These are phyloP conservation scores for Diaporthe amygdali DNA, from an alignment of 2,329 filamentous ascomycete genomes.

Conservation along the genomic window DNA sequence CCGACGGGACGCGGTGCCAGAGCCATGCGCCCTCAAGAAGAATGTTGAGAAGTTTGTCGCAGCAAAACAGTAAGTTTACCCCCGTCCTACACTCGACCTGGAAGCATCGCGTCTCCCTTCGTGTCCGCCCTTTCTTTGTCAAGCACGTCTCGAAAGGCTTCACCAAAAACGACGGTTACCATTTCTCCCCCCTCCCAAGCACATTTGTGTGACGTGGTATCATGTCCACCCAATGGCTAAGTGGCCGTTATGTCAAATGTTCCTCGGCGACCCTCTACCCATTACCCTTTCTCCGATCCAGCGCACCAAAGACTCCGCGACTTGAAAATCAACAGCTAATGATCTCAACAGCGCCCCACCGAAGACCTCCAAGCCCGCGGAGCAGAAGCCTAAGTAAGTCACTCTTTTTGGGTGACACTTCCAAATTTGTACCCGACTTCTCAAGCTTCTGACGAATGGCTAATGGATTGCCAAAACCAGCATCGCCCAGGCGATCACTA, in stretches of 20 bases:
- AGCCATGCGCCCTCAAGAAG: neutral
- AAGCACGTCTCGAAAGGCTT: neutral
- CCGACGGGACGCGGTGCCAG: conserved; percentile 3
- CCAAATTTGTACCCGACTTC: neutral
- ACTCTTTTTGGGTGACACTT: neutral
- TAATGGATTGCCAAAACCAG: neutral
- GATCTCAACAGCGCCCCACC: neutral
- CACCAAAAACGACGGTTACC: neutral
- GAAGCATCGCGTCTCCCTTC: neutral
- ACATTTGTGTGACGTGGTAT: neutral
- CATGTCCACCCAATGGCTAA: neutral
- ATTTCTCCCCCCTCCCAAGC: neutral
- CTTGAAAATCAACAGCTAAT: neutral
- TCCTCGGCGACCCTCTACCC: neutral
- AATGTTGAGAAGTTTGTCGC: neutral
- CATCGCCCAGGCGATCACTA: neutral
- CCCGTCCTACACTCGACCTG: neutral
- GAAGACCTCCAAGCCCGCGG: neutral
- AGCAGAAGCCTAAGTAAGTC: neutral
- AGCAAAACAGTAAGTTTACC: neutral
- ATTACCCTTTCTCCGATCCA: no score
- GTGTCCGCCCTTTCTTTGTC: neutral
- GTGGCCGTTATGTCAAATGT: neutral
- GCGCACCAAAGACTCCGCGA: neutral
- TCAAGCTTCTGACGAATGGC: neutral